Base-by-base conservation (phyloP, 1,284 basidiomycete genomes). In the Cryptococcus amylolentus region DNA sequence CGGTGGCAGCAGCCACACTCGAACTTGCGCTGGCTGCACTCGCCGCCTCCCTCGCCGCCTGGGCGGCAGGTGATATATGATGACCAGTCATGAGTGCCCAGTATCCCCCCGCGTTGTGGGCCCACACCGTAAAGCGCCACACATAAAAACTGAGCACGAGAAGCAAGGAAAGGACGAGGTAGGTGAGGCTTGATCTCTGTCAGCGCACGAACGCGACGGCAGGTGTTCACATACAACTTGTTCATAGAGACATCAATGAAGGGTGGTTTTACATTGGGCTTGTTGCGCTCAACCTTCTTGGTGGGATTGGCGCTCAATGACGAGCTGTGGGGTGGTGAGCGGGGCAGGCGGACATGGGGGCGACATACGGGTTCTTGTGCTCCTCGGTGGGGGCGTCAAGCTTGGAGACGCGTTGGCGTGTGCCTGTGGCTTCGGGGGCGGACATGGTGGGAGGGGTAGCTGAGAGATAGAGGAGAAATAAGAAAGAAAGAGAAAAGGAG, bases 71-170 rank as follows among this genome's bases (percentile, higher is more conserved):
- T 4, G 58, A 42, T 8, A 56, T 50, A 14, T 70, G 66, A 37
- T 60, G 57, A 2, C 76, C 75, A 3, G 73, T 75, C 56, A 74
- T 57, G 42, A 77, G 63, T 39, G 73, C 70, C 75, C 75, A 77
- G 60, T 78, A 78, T 3, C 76, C 76, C 13, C 76, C 76, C 2
- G 64, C 72, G 8, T 76, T 60, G 26, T 51, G 45, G 2, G 75
- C 76, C 74, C 73, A 77, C 43, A 75, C 66, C 9, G 73, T 76
- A 50, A 73, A 60, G 35, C 75, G 56, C 74, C 75, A 78, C 40
- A 64, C 60, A 62, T 78, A 78, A 64, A 76, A 76, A 14, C 58
- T 65, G n/a, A 56, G 51, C 16, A 78, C 41, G n/a, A 64, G 60
- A 37, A 66, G 13, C 13, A 78, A 67, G 23, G 64, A 66, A 20